Percentiles rank a stretch among this genome's conserved stretches.
Conservation (phyloP, 2,329 filamentous ascomycete genomes). For the Graphiopsis chlorocephala region DNA sequence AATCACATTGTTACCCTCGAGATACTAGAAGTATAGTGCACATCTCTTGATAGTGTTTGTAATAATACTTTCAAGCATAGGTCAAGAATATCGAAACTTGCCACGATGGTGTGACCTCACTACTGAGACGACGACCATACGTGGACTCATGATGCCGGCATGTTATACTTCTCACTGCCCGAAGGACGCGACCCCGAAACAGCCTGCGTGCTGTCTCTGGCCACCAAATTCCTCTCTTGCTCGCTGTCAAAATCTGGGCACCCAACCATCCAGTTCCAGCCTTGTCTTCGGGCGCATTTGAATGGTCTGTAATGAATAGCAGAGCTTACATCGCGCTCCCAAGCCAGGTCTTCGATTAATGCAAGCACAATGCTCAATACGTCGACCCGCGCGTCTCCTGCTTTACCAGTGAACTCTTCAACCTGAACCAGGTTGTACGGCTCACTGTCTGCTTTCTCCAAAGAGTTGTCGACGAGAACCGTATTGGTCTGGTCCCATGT, state of each 20-base stretch:
- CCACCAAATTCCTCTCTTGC: background rate
- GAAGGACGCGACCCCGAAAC: background rate
- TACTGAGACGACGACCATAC: too few species aligned
- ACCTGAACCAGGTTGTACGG: background rate
- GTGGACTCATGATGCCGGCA: too few species aligned
- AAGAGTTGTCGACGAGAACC: background rate
- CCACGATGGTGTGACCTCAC: too few species aligned
- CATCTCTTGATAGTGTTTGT: too few species aligned
- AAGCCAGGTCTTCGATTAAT: constrained; percentile 52
- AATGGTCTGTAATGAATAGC: constrained; percentile 19
- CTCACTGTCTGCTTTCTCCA: background rate
- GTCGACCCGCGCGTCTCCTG: constrained; percentile 10
- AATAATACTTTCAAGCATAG: too few species aligned
- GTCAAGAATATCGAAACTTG: too few species aligned
- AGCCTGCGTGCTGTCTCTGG: background rate
- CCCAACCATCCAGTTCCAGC: background rate
- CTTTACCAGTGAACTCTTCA: background rate
- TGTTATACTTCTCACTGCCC: too few species aligned
- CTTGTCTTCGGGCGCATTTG: background rate
- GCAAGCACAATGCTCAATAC: constrained; percentile 51
- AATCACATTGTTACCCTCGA: too few species aligned
- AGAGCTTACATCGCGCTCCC: constrained; percentile 54
- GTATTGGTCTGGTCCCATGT: background rate
- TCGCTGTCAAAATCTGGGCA: background rate
- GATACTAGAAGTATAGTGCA: too few species aligned